A percentile compares a stretch with the other conserved stretches of the same genome.
phyloP scores from a whole-genome alignment of 257 asterid genomes.

The Primulina tabacum region DNA sequence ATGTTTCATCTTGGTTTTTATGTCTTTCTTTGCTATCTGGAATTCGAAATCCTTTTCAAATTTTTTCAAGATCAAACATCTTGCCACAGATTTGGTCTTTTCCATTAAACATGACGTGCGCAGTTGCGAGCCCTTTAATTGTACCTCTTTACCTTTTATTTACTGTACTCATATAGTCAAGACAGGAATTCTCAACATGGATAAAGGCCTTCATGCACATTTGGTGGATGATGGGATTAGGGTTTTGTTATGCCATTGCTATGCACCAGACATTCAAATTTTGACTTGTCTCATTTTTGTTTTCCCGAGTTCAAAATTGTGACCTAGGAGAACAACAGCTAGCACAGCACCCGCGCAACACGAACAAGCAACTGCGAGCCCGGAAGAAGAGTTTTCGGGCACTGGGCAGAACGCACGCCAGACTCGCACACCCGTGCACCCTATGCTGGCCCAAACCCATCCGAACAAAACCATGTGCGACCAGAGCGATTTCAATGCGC shows the following conservation, averaged over 20 bases:
- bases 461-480: too few species aligned
- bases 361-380: too few species aligned
- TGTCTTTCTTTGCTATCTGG: neutral
- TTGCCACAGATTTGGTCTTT: constrained; percentile 90
- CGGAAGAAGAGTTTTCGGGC: too few species aligned
- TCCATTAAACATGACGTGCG: constrained; percentile 83
- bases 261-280: neutral
- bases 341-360: too few species aligned
- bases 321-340: too few species aligned
- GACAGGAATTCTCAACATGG: neutral
- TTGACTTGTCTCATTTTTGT: neutral
- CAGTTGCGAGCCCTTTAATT: constrained; percentile 17
- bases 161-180: neutral
- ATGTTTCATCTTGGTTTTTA: constrained; percentile 5
- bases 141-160: neutral
- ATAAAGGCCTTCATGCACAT: neutral
- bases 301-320: neutral
- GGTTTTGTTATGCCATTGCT: neutral
- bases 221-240: neutral
- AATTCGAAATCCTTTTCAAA: constrained; percentile 17
- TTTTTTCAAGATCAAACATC: constrained; percentile 74
- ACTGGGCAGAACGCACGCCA: too few species aligned
- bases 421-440: too few species aligned
- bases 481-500: too few species aligned
- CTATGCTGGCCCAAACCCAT: too few species aligned